Evolutionary conservation across 2,329 filamentous ascomycete genomes (phyloP).

Genomic region (Talaromyces sp.): DNA sequence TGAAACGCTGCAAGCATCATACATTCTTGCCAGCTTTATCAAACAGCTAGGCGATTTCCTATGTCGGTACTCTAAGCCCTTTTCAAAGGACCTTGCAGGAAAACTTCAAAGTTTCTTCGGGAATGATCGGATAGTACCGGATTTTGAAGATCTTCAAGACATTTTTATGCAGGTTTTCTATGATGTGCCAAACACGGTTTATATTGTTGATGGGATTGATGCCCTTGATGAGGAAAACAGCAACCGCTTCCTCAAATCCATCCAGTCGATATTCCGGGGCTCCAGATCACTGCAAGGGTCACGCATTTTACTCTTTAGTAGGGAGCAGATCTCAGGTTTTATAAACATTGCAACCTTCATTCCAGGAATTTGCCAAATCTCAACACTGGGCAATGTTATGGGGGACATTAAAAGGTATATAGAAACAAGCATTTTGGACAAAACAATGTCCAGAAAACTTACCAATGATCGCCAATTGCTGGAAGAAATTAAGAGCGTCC

Average conservation of each 20-base stretch:
- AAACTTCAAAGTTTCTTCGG: slow-evolving; percentile 2
- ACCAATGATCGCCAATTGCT: slow-evolving; percentile 13
- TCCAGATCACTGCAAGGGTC: neutral
- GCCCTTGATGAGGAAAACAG: neutral
- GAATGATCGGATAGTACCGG: neutral
- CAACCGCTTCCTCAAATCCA: neutral
- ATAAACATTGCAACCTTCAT: slow-evolving; percentile 14
- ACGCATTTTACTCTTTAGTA: slow-evolving; percentile 15
- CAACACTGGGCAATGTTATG: slow-evolving; percentile 16
- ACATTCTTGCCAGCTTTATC: slow-evolving; percentile 3
- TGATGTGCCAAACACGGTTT: neutral
- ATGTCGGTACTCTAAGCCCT: neutral
- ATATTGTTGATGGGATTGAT: slow-evolving; percentile 3
- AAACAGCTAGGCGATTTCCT: slow-evolving; percentile 1
- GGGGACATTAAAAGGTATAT: slow-evolving; percentile 17
- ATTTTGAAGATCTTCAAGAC: neutral
- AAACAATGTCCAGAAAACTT: slow-evolving; percentile 14
- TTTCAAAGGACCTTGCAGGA: neutral
- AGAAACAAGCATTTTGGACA: slow-evolving; percentile 15
- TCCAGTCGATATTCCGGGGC: neutral
- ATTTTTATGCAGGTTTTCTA: neutral
- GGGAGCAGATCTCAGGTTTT: slow-evolving; percentile 18
- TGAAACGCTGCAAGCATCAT: neutral
- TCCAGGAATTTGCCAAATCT: slow-evolving; percentile 14
- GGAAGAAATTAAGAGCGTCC: slow-evolving; percentile 4